These are phyloP conservation scores for Takashimella koratensis DNA, from an alignment of 1,284 basidiomycete genomes.

Conservation along the genomic window DNA sequence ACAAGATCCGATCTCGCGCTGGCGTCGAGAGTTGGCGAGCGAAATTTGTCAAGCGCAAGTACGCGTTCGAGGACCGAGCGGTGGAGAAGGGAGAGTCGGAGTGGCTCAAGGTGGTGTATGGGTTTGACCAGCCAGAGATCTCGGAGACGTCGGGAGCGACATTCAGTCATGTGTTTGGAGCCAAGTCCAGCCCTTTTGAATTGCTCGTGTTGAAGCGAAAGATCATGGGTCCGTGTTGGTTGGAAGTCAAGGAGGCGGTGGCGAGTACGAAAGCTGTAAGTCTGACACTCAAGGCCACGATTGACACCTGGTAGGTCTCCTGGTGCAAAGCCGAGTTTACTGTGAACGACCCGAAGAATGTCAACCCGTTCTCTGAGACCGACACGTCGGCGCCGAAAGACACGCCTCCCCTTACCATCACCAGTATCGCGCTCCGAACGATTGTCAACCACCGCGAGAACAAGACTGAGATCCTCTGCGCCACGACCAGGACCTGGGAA, in stretches of 20 bases:
- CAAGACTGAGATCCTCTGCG: constrained; percentile 87
- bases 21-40: constrained; percentile 74
- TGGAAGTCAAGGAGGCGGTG: constrained; percentile 71
- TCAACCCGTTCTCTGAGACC: constrained; percentile 75
- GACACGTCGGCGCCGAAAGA: constrained; percentile 73
- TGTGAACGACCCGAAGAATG: constrained; percentile 78
- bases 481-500: constrained; percentile 80
- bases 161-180: constrained; percentile 86
- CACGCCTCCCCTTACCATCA: constrained; percentile 82
- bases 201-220: constrained; percentile 91
- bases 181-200: constrained; percentile 89
- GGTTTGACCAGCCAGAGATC: constrained; percentile 68
- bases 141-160: constrained; percentile 75
- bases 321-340: constrained; percentile 96
- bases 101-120: constrained; percentile 92
- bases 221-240: constrained; percentile 99
- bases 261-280: constrained; percentile 72
- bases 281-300: constrained; percentile 5
- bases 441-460: constrained; percentile 93
- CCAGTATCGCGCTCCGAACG: constrained; percentile 84
- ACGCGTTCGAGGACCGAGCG: constrained; percentile 84
- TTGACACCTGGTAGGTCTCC: constrained; percentile 59
- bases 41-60: constrained; percentile 84
- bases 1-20: constrained; percentile 66
- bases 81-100: constrained; percentile 74